A percentile compares a stretch with the other conserved stretches of the same genome.
These are phyloP conservation scores for Penicillium fuscoglaucum DNA, from an alignment of 2,329 filamentous ascomycete species.

Conservation along the genomic window DNA sequence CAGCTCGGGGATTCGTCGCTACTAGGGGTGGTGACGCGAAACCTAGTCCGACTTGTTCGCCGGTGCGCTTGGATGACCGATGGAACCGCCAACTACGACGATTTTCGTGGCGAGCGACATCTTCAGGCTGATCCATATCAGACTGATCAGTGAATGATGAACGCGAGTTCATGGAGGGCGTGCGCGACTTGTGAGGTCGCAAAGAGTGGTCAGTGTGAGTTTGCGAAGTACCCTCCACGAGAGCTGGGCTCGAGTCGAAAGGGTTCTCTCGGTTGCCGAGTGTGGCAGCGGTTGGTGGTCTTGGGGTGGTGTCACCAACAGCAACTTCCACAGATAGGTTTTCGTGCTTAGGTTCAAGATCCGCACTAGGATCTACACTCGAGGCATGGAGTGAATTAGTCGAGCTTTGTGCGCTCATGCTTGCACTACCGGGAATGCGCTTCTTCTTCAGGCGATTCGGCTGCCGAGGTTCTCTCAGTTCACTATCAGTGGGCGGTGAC, in stretches of 20 bases:
- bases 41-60: conserved; percentile 49
- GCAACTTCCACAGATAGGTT: conserved; percentile 13
- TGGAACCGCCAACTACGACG: conserved; percentile 73
- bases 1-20: conserved; percentile 64
- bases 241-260: conserved; percentile 23
- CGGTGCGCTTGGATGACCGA: conserved; percentile 55
- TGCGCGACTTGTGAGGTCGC: conserved; percentile 69
- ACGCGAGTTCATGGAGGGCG: conserved; percentile 72
- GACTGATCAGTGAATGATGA: conserved; percentile 75
- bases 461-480: conserved; percentile 62
- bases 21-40: conserved; percentile 51
- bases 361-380: conserved; percentile 44
- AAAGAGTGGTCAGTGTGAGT: conserved; percentile 54
- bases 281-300: conserved; percentile 34
- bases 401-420: conserved; percentile 88
- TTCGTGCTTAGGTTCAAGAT: conserved; percentile 32
- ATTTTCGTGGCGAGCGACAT: conserved; percentile 62
- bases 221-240: conserved; percentile 44
- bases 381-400: conserved; percentile 67
- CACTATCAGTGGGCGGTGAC: conserved; percentile 63
- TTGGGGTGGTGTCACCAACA: conserved; percentile 37
- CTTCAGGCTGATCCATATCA: conserved; percentile 72
- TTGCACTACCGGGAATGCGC: conserved; percentile 70
- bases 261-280: conserved; percentile 29
- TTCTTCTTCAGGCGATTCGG: conserved; percentile 94